These are phyloP conservation scores for Leishmania aethiopica DNA, from an alignment of 208 protist genomes.

Conservation along the genomic window DNA sequence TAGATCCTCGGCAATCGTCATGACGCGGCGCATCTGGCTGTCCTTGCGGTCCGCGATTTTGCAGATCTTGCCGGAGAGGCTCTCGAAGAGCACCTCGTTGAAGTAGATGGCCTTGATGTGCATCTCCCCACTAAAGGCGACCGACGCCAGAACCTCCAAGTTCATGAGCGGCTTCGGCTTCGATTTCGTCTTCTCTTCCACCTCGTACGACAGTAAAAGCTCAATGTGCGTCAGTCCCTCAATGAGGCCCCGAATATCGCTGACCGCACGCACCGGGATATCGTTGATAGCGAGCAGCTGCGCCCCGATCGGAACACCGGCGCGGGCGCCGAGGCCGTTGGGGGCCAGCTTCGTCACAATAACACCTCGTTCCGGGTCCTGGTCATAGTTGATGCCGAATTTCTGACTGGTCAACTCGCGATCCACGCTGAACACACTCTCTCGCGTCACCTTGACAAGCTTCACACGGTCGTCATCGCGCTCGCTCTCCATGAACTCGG, in stretches of 20 bases:
- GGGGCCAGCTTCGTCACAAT: constrained; percentile 86
- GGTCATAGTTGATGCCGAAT: constrained; percentile 93
- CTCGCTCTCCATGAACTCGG: constrained; percentile 88
- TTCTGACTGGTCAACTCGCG: constrained; percentile 58
- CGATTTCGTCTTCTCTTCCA: constrained; percentile 51
- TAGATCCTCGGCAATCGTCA: constrained; percentile 72
- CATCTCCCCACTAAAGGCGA: constrained; percentile 80
- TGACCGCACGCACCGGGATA: constrained; percentile 53
- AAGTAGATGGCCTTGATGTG: constrained; percentile 91
- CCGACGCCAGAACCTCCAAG: constrained; percentile 66
- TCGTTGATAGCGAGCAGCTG: constrained; percentile 80
- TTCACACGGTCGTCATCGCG: constrained; percentile 58
- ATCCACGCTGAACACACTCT: constrained; percentile 57
- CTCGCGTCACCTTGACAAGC: constrained; percentile 48
- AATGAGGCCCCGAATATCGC: constrained; percentile 82
- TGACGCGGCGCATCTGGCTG: constrained; percentile 43
- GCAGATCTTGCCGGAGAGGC: constrained; percentile 51
- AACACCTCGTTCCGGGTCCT: constrained; percentile 62
- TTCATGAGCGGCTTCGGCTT: constrained; percentile 72
- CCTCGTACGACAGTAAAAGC: constrained; percentile 56
- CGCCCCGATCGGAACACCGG: constrained; percentile 73
- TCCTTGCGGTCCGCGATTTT: constrained; percentile 40
- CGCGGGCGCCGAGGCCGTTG: constrained; percentile 66
- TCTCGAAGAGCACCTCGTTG: constrained; percentile 84
- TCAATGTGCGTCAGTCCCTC: constrained; percentile 72